Conservation (phyloP, 768 basidiomycete genomes). For the Amanita thiersii region DNA sequence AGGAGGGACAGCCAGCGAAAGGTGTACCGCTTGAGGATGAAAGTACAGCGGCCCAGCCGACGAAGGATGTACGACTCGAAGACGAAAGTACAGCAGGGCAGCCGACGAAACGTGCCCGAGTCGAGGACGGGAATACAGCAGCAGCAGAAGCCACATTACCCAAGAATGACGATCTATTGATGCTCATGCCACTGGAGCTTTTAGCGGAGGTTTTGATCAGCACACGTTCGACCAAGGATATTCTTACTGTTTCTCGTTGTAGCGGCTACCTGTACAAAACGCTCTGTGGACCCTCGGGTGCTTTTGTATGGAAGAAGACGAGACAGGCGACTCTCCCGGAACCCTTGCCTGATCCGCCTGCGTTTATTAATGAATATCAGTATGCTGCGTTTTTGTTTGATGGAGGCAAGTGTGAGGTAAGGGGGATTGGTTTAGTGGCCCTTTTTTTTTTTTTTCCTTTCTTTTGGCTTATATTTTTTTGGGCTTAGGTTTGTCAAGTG, state of each 20-base stretch:
- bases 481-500: background rate
- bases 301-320: constrained; percentile 53
- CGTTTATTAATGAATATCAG: background rate
- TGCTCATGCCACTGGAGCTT: constrained; percentile 51
- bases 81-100: too few species aligned
- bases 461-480: background rate
- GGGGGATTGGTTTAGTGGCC: too few species aligned
- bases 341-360: constrained; percentile 17
- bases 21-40: too few species aligned
- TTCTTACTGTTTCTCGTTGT: constrained; percentile 52
- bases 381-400: constrained; percentile 7
- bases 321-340: constrained; percentile 22
- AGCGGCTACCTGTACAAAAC: constrained; percentile 45
- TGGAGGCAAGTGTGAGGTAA: constrained; percentile 7
- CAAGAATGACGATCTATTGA: background rate
- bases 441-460: too few species aligned
- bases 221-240: constrained; percentile 43
- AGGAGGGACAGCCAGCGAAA: too few species aligned
- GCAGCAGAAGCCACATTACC: too few species aligned
- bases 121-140: too few species aligned
- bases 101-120: too few species aligned
- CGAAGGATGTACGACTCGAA: too few species aligned
- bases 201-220: constrained; percentile 52
- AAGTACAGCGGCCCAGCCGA: too few species aligned
- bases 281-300: constrained; percentile 34